Evolutionary conservation across 371 early-diverging fungal genomes (phyloP).

Genomic region (Capniomyces stellatus): DNA sequence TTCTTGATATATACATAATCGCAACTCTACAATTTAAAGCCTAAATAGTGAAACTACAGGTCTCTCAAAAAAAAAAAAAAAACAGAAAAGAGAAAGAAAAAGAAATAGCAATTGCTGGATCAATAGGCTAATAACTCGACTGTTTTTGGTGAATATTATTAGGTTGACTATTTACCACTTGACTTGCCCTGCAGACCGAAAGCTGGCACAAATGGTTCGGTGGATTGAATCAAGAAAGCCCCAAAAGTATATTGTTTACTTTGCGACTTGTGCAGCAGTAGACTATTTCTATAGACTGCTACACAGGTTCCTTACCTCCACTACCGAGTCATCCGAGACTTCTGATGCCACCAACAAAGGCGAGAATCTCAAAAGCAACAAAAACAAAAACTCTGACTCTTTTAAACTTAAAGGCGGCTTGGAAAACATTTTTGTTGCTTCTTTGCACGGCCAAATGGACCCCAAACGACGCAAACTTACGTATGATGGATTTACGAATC

Average conservation of each 20-base stretch:
- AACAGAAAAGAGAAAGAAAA: slow-evolving; percentile 1
- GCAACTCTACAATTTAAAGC: too few species aligned
- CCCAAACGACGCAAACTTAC: slow-evolving; percentile 57
- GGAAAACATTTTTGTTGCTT: slow-evolving; percentile 10
- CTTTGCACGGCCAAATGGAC: slow-evolving; percentile 88
- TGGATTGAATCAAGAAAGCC: slow-evolving; percentile 31
- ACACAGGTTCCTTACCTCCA: slow-evolving; percentile 12
- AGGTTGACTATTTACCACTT: slow-evolving; percentile 58
- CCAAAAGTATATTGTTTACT: slow-evolving; percentile 83
- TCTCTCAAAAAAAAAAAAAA: slow-evolving; percentile 1
- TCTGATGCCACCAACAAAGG: background rate
- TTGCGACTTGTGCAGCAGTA: slow-evolving; percentile 83
- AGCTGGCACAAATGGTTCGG: slow-evolving; percentile 54
- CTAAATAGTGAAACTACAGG: too few species aligned
- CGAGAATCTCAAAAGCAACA: background rate
- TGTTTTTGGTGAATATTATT: too few species aligned
- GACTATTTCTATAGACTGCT: slow-evolving; percentile 75
- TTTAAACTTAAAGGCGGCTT: too few species aligned
- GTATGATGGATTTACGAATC: slow-evolving; percentile 35
- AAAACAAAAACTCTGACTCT: too few species aligned
- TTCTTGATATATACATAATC: too few species aligned
- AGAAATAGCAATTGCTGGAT: slow-evolving; percentile 6
- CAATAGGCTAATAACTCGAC: slow-evolving; percentile 11
- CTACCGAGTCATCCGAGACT: background rate
- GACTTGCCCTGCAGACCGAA: slow-evolving; percentile 54